Evolutionary conservation across 2,329 filamentous ascomycete species (phyloP).

Genomic region (Annulohypoxylon truncatum): DNA sequence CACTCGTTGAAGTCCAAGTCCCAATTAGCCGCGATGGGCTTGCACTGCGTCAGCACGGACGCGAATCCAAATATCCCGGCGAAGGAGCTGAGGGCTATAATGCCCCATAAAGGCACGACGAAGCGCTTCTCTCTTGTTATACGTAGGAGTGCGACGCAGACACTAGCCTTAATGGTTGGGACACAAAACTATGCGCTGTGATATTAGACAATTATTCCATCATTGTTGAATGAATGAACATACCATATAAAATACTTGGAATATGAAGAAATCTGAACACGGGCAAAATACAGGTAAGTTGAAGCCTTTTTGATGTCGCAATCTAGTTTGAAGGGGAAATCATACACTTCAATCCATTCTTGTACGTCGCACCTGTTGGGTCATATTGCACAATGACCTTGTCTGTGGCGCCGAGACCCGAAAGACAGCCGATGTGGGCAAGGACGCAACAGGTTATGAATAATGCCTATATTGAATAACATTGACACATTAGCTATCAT

Average conservation of each 20-base stretch:
- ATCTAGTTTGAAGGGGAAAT: neutral
- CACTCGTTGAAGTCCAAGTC: slow-evolving; percentile 9
- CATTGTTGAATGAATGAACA: neutral
- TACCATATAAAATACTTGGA: slow-evolving; percentile 22
- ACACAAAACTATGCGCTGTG: slow-evolving; percentile 3
- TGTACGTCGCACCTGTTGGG: slow-evolving; percentile 3
- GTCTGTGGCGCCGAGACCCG: slow-evolving; percentile 30
- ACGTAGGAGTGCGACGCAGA: slow-evolving; percentile 38
- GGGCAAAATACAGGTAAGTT: neutral
- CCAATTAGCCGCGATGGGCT: slow-evolving; percentile 35
- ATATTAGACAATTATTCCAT: neutral
- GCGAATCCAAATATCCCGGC: slow-evolving; percentile 18
- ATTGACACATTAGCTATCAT: neutral
- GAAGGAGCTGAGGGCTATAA: slow-evolving; percentile 32
- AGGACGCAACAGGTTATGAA: slow-evolving; percentile 30
- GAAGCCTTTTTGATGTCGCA: neutral
- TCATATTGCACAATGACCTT: neutral
- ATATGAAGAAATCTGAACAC: slow-evolving; percentile 30
- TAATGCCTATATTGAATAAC: neutral
- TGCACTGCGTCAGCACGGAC: slow-evolving; percentile 25
- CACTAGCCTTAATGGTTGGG: slow-evolving; percentile 37
- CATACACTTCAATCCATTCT: slow-evolving; percentile 26
- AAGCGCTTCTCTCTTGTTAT: slow-evolving; percentile 34
- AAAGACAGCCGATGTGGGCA: slow-evolving; percentile 14
- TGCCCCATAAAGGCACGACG: slow-evolving; percentile 33